Percentiles rank a stretch among this genome's conserved stretches.
phyloP scores from a whole-genome alignment of 2,329 filamentous ascomycete genomes.

The Fusarium haematococcum region DNA sequence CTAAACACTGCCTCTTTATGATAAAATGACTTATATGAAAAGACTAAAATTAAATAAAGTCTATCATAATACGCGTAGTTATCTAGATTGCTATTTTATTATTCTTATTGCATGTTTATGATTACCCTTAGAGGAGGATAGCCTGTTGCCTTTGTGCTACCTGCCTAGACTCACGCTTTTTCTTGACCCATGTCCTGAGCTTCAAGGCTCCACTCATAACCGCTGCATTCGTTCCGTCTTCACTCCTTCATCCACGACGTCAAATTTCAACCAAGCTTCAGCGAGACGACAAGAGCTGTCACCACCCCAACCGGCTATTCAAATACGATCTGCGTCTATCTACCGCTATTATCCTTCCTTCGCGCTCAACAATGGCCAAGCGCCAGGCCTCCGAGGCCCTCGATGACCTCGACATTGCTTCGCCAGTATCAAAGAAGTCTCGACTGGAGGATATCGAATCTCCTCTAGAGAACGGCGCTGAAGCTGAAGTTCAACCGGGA shows the following conservation, averaged over 20 bases:
- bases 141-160: not conserved
- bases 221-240: slow-evolving; percentile 17
- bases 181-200: slow-evolving; percentile 10
- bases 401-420: slow-evolving; percentile 67
- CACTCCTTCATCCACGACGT: slow-evolving; percentile 30
- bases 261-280: slow-evolving; percentile 23
- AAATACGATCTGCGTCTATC: not conserved
- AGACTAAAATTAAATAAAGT: not conserved
- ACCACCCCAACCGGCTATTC: not conserved
- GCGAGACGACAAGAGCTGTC: not conserved
- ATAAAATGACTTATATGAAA: not conserved
- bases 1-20: not conserved
- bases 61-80: not conserved
- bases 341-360: not conserved
- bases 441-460: slow-evolving; percentile 61
- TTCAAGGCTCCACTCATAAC: slow-evolving; percentile 35
- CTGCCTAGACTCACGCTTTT: not conserved
- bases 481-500: slow-evolving; percentile 37
- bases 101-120: not conserved
- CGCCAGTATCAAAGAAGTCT: slow-evolving; percentile 70
- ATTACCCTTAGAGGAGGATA: not conserved
- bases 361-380: slow-evolving; percentile 58
- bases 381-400: slow-evolving; percentile 71
- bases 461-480: slow-evolving; percentile 51
- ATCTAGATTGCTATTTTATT: not conserved